Evolutionary conservation across 371 early-diverging fungal genomes (phyloP), one percentile per base, ranked within the genome.

Genomic region (Mucor irregularis): DNA sequence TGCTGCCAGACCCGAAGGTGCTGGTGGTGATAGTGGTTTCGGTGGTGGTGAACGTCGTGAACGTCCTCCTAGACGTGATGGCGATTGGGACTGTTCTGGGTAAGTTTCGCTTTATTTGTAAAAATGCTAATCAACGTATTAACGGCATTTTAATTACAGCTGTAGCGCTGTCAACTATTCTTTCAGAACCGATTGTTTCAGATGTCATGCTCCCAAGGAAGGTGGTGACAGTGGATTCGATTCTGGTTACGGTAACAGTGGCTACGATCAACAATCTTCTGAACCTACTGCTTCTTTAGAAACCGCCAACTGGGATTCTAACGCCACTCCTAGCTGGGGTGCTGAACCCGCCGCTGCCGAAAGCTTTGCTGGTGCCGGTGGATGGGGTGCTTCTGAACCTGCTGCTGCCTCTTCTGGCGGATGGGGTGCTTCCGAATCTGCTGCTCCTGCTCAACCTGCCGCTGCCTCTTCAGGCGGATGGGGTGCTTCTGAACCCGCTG

Each of bases 71-170:
- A 78, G 73, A 33, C 76, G 78, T 31, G 84, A 80, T 34, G 90
- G 88, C 22, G 90, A 90, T 62, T 90, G 90, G 90, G 67, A 74
- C 37, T 89, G 89, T 52, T 64, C 81, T 28, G 69, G 74, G 81
- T 84, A 77, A 60, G 68, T 35, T 13, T 25, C 53, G 47, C 21
- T 39, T 39, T 7, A 19, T 39, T 39, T 21, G 10, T 21, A 39
- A 39, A 58, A 25, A 13, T 25, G 30, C 42, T 37, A 37, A 26
- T 16, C 34, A 21, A 24, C 5, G 13, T 53, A 11, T 13, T 16
- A 19, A 45, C 21, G 19, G 17, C 17, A 4, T 0, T 35, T 51
- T 31, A 45, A 50, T 33, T 54, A 13, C 60, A 86, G 89, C 22
- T 90, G 90, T 58, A 69, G 77, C 22, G 81, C 77, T 53, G 85